Percentiles rank a stretch among this genome's conserved stretches.
These are phyloP conservation scores for Dimargaris cristalligena DNA, from an alignment of 192 early-diverging fungal species.

Conservation along the genomic window DNA sequence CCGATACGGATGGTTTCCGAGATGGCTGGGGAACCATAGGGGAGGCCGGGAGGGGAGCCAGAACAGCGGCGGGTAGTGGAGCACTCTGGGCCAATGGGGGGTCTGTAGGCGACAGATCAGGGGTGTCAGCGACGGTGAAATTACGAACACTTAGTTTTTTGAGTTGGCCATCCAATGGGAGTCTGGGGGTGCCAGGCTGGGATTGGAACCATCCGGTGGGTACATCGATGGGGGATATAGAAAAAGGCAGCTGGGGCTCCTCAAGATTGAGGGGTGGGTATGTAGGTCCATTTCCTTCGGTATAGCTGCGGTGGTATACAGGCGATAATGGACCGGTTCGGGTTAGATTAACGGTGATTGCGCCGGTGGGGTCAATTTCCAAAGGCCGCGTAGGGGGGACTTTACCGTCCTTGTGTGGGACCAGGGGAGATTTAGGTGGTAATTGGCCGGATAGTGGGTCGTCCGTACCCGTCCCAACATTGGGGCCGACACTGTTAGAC, in stretches of 20 bases:
- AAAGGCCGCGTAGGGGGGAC: too few species aligned
- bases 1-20: not conserved
- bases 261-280: slow-evolving; percentile 2
- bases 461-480: too few species aligned
- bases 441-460: too few species aligned
- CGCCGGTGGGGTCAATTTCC: not conserved
- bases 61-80: not conserved
- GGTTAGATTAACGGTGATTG: not conserved
- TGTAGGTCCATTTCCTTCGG: not conserved
- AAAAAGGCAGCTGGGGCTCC: not conserved
- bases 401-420: too few species aligned
- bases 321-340: not conserved
- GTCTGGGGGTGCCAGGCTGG: not conserved
- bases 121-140: not conserved
- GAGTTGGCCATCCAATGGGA: too few species aligned
- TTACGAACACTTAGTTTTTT: slow-evolving; percentile 4
- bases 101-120: not conserved
- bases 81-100: not conserved
- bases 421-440: too few species aligned
- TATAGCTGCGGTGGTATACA: not conserved
- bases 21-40: not conserved
- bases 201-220: slow-evolving; percentile 7
- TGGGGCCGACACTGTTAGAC: too few species aligned
- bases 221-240: not conserved
- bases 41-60: not conserved